Evolutionary conservation across 179 eudicot genomes (phyloP), one percentile per base, ranked within the genome.

Genomic region (Gypsophila paniculata): DNA sequence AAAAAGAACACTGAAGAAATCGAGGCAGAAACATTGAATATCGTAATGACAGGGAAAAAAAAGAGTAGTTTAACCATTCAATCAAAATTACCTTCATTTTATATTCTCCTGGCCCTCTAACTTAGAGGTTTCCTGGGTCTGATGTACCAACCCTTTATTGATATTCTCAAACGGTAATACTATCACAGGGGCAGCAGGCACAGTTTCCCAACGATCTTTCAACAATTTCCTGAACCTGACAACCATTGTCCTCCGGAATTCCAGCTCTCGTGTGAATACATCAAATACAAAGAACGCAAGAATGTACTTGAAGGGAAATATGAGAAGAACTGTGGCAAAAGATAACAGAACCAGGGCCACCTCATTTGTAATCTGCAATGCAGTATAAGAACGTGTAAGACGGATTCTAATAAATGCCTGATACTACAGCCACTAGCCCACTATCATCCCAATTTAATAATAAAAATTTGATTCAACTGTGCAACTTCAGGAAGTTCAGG

Each of bases 161-260:
- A 83, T 85, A 55, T 79, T 80, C 78, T 86, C 87, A 58, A 72
- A 88, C 15, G 97, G 97, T 65, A 90, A 77, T 69, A 90, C 90
- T n/a, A 82, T 81, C 61, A 91, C 96, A 5, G 93, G 90, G 44
- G 89, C 78, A 63, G 93, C 96, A 57, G 96, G 97, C 66, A 91
- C 86, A 29, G 89, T 81, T 72, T 90, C 86, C 97, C 97, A 91
- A 3, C 97, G 90, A 79, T 90, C 96, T 81, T 90, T 91, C 63
- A 91, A 65, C 60, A 91, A 51, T 76, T 70, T 83, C 71, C 3
- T 85, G 82, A 91, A 88, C 68, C 67, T 87, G 63, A 78, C 38
- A 19, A 87, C 94, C 96, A 77, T 88, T 77, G 74, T 61, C 80
- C 86, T 83, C 70, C 97, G 79, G 72, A 91, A 88, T 71, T 83